phyloP scores from a whole-genome alignment of 352 stramenopile species.

The Globisporangium nodosum region DNA sequence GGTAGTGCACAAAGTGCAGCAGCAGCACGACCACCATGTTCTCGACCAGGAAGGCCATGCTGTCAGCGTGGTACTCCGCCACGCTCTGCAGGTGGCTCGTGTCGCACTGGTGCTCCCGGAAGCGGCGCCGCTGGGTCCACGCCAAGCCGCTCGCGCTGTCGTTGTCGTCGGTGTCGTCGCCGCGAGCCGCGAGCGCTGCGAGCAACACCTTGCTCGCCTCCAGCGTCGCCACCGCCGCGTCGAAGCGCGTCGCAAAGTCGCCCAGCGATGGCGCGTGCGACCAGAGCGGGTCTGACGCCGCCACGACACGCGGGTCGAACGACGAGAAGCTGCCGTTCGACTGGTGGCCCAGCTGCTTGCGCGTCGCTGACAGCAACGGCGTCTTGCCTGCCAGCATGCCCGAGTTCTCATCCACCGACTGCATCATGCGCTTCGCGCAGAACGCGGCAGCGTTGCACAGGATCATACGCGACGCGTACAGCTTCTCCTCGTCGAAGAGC shows the following conservation, averaged over 20 bases:
- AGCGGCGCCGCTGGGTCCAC: conserved; percentile 9
- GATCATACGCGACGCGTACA: conserved; percentile 78
- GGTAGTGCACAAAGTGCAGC: conserved; percentile 66
- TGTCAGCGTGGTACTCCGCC: conserved; percentile 75
- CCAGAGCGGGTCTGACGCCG: conserved; percentile 58
- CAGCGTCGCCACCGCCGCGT: conserved; percentile 37
- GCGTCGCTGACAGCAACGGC: conserved; percentile 41
- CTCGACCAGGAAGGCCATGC: conserved; percentile 67
- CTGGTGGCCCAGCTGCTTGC: conserved; percentile 19
- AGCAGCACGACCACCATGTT: conserved; percentile 71
- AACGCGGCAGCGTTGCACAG: conserved; percentile 72
- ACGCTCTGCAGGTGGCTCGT: conserved; percentile 40
- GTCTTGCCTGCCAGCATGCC: conserved; percentile 25
- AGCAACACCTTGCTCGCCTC: conserved; percentile 43
- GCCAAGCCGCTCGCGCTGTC: conserved; percentile 3
- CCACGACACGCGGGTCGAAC: conserved; percentile 48
- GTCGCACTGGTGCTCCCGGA: conserved; percentile 30
- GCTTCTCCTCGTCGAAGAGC: conserved; percentile 71
- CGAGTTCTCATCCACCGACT: conserved; percentile 34
- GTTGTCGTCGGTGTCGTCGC: conserved; percentile 2
- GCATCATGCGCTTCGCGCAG: conserved; percentile 68
- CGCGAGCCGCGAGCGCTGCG: conserved; percentile 17
- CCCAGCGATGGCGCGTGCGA: conserved; percentile 46
- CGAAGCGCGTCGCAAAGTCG: conserved; percentile 56
- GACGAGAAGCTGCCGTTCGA: conserved; percentile 30